These are phyloP conservation scores for Crucibulum laeve DNA, from an alignment of 768 basidiomycete genomes.

Conservation along the genomic window DNA sequence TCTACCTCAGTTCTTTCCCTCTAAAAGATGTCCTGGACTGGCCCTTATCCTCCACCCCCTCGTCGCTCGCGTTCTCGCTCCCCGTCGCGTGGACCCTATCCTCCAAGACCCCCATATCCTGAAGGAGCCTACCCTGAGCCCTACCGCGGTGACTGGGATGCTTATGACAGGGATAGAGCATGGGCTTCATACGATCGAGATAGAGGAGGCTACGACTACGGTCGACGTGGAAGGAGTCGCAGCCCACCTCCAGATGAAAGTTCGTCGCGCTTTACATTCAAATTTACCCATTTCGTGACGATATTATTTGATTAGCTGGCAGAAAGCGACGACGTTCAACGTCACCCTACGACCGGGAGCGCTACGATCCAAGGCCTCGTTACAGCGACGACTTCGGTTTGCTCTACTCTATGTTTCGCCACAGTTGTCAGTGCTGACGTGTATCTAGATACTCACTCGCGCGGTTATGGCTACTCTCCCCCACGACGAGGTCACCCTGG, in stretches of 20 bases:
- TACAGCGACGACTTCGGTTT: slow-evolving; percentile 82
- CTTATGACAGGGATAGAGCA: slow-evolving; percentile 67
- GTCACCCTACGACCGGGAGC: slow-evolving; percentile 79
- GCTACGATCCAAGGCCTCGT: slow-evolving; percentile 79
- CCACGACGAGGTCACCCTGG: slow-evolving; percentile 57
- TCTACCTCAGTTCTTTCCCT: slow-evolving; percentile 50
- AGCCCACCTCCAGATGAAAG: slow-evolving; percentile 73
- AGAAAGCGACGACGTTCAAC: slow-evolving; percentile 78
- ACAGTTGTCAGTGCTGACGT: slow-evolving; percentile 9
- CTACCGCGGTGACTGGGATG: slow-evolving; percentile 65
- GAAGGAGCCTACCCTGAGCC: slow-evolving; percentile 57
- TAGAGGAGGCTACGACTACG: slow-evolving; percentile 62
- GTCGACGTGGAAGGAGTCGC: slow-evolving; percentile 70
- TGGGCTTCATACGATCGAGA: slow-evolving; percentile 69
- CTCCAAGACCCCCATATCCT: slow-evolving; percentile 50
- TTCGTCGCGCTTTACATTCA: slow-evolving; percentile 16
- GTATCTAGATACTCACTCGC: slow-evolving; percentile 58
- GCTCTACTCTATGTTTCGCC: slow-evolving; percentile 11
- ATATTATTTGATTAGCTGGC: slow-evolving; percentile 34
- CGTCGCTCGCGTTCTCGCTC: slow-evolving; percentile 85
- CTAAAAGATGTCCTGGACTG: slow-evolving; percentile 79
- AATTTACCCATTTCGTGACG: slow-evolving; percentile 3
- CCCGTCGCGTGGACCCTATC: slow-evolving; percentile 57
- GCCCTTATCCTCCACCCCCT: slow-evolving; percentile 66
- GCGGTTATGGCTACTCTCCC: slow-evolving; percentile 59